A percentile compares a stretch with the other conserved stretches of the same genome.
These are phyloP conservation scores for Botryotinia convoluta DNA, from an alignment of 2,329 filamentous ascomycete species.

Conservation along the genomic window DNA sequence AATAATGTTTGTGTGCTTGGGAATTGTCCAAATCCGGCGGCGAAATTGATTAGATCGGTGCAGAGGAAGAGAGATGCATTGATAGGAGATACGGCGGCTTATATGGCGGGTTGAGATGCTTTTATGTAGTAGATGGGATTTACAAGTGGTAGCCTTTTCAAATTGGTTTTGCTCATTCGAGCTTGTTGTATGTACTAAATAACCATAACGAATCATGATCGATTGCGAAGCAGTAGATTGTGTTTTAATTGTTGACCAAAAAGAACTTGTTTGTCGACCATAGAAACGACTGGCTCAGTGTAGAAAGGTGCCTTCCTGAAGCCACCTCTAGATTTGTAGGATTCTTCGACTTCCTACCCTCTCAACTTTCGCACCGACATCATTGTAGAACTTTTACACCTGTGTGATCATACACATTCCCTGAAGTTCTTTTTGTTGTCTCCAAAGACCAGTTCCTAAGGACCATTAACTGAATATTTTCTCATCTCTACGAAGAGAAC, in stretches of 20 bases:
- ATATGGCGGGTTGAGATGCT: neutral
- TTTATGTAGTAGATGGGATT: neutral
- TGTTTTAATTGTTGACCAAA: neutral
- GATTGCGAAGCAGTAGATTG: too few species aligned
- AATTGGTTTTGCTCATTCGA: neutral
- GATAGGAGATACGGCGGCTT: slow-evolving; percentile 14
- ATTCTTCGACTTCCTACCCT: neutral
- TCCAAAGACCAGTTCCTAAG: neutral
- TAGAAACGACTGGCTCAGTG: too few species aligned
- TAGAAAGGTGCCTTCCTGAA: too few species aligned
- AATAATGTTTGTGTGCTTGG: slow-evolving; percentile 17
- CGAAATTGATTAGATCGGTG: neutral
- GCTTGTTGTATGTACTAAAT: neutral
- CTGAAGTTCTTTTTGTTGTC: neutral
- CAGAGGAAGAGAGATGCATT: slow-evolving; percentile 4
- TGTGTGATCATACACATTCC: accelerated
- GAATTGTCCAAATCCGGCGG: slow-evolving; percentile 15
- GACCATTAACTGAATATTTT: accelerated
- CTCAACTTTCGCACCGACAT: neutral
- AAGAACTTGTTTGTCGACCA: neutral
- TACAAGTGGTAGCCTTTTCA: neutral
- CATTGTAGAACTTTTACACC: neutral
- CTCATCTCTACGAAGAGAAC: neutral
- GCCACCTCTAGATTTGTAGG: too few species aligned
- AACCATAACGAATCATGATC: neutral